These are phyloP conservation scores for Claviceps pazoutovae DNA, from an alignment of 2,329 filamentous ascomycete genomes.

Conservation along the genomic window DNA sequence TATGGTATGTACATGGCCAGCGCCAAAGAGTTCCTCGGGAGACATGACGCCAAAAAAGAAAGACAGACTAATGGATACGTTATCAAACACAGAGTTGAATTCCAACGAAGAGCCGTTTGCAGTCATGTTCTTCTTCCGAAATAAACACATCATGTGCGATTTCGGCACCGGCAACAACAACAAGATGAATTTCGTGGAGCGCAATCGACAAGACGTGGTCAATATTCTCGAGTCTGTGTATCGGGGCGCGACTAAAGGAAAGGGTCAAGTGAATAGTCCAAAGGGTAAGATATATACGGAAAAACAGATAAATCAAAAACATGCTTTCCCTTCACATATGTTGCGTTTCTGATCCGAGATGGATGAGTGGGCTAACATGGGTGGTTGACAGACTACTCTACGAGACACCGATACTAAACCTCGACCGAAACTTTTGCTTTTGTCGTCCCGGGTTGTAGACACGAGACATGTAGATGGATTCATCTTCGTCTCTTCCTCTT, in stretches of 20 bases:
- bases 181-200: constrained; percentile 84
- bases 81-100: constrained; percentile 3
- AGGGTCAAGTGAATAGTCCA: constrained; percentile 89
- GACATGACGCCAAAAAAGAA: neutral
- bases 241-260: constrained; percentile 93
- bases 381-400: constrained; percentile 19
- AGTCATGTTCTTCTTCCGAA: constrained; percentile 93
- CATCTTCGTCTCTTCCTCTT: no score
- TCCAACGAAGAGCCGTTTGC: constrained; percentile 57
- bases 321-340: neutral
- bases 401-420: constrained; percentile 23
- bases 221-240: constrained; percentile 98
- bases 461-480: neutral
- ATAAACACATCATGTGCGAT: constrained; percentile 99
- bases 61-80: neutral
- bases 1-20: constrained; percentile 39
- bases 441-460: neutral
- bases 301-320: neutral
- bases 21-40: no score
- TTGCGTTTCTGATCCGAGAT: neutral
- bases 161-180: constrained; percentile 98
- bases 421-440: neutral
- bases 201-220: constrained; percentile 97
- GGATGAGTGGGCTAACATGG: neutral
- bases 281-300: constrained; percentile 42